Conservation (phyloP, 495 filamentous ascomycete species). For the Letharia columbiana region DNA sequence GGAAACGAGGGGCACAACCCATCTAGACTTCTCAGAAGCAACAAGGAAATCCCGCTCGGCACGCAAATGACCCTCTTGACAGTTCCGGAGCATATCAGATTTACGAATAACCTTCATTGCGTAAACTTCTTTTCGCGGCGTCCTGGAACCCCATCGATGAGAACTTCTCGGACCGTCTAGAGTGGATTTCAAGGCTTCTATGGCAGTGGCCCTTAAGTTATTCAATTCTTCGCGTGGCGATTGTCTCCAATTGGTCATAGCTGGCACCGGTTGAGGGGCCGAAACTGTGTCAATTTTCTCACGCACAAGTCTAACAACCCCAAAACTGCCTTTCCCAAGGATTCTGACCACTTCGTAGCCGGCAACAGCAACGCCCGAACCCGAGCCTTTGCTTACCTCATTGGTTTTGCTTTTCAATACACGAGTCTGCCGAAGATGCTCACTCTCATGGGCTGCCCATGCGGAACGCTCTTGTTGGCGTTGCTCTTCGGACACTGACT, state of each 20-base stretch:
- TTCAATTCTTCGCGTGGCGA: conserved; percentile 11
- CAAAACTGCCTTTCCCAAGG: conserved; percentile 95
- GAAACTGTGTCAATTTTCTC: conserved; percentile 37
- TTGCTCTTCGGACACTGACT: conserved; percentile 48
- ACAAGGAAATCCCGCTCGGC: conserved; percentile 90
- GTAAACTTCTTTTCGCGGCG: conserved; percentile 53
- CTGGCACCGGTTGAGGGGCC: not conserved
- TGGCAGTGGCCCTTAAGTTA: conserved; percentile 18
- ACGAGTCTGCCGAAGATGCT: conserved; percentile 66
- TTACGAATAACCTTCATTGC: conserved; percentile 98
- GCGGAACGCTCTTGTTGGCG: conserved; percentile 42
- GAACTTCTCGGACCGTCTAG: conserved; percentile 24
- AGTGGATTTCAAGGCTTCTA: conserved; percentile 27
- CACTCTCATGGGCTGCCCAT: conserved; percentile 59
- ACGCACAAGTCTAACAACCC: conserved; percentile 75
- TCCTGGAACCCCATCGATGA: conserved; percentile 18
- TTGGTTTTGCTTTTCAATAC: conserved; percentile 56
- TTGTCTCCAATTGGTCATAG: conserved; percentile 9
- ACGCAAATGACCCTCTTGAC: conserved; percentile 85
- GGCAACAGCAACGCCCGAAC: conserved; percentile 41
- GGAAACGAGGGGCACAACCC: conserved; percentile 80
- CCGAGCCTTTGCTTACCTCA: conserved; percentile 23
- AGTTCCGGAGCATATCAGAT: conserved; percentile 76
- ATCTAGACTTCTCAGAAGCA: conserved; percentile 68
- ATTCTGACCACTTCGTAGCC: conserved; percentile 74